Evolutionary conservation across 768 basidiomycete genomes (phyloP), one percentile per base, ranked within the genome.

Genomic region (Gloeostereum incarnatum): DNA sequence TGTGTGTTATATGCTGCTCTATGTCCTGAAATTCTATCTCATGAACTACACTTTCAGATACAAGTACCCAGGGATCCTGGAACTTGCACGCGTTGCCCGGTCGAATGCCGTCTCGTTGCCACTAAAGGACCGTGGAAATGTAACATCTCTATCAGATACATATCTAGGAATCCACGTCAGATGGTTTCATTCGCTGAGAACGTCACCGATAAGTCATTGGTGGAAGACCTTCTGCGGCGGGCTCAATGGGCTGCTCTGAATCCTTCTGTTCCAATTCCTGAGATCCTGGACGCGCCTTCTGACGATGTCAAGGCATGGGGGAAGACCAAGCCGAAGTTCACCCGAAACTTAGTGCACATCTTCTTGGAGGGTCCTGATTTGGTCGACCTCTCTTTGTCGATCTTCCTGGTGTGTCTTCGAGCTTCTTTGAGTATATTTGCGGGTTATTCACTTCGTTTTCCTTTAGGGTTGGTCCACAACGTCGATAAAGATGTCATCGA

Each of bases 21-120:
- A 8, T 30, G 16, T 41, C 10, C 10, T 30, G 20, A 14, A 18
- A 17, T 30, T 17, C 25, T n/a, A 18, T 20, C 7, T 16, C 11
- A 2, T 5, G 10, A 18, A 17, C 10, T n/a, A 3, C 22, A n/a
- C 29, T 27, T 31, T 0, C 17, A 60, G 59, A 62, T 66, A 44
- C 60, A 46, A n/a, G 60, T 67, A 11, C 65, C 62, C 14, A 53
- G 63, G 11, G 60, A 57, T 33, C 46, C 55, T 2, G 63, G 64
- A 1, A 68, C 63, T 3, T 68, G 66, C 44, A 68, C 47, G 5
- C 42, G 49, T 14, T 50, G 49, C 25, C 49, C 49, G 4, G 49
- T 47, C 34, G 49, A 50, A 39, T 49, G 48, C 35, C 36, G 45
- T 16, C 31, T 50, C 24, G 18, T 18, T 14, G 21, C 39, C 5